A percentile compares a stretch with the other conserved stretches of the same genome.
Evolutionary conservation across 441 rosid species (phyloP).

Genomic region (Melastoma candidum): DNA sequence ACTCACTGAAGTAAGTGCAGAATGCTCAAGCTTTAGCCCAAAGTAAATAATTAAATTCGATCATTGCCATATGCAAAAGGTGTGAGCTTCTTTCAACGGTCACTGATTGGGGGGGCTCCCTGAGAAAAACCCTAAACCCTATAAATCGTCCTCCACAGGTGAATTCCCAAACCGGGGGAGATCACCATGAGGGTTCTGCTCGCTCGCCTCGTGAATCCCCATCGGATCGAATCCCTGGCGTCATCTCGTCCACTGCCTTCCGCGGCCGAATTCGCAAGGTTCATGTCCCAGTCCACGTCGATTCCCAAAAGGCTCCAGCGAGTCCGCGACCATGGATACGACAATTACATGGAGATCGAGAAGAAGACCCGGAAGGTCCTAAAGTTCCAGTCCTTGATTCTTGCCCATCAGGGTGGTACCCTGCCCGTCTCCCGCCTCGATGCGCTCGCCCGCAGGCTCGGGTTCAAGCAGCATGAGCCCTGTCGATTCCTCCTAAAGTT

Average conservation of each 20-base stretch:
- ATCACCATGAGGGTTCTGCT: constrained; percentile 26
- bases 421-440: constrained; percentile 64
- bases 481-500: constrained; percentile 69
- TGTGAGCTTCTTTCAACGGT: too few relatives aligned
- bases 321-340: constrained; percentile 86
- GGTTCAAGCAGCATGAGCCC: constrained; percentile 69
- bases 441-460: constrained; percentile 56
- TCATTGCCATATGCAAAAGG: too few relatives aligned
- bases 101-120: too few relatives aligned
- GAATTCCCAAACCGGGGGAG: constrained; percentile 6
- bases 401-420: constrained; percentile 53
- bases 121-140: too few relatives aligned
- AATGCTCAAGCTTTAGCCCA: too few relatives aligned
- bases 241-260: constrained; percentile 9
- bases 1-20: too few relatives aligned
- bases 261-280: constrained; percentile 14
- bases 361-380: constrained; percentile 68
- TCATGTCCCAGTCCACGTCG: constrained; percentile 65
- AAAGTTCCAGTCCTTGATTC: constrained; percentile 60
- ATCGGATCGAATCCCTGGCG: constrained; percentile 21
- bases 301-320: constrained; percentile 66
- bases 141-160: too few relatives aligned
- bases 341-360: constrained; percentile 93
- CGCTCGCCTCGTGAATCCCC: constrained; percentile 14
- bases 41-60: too few relatives aligned